phyloP scores from a whole-genome alignment of 1,139 yeast species.

The Kodamaea sp. region DNA sequence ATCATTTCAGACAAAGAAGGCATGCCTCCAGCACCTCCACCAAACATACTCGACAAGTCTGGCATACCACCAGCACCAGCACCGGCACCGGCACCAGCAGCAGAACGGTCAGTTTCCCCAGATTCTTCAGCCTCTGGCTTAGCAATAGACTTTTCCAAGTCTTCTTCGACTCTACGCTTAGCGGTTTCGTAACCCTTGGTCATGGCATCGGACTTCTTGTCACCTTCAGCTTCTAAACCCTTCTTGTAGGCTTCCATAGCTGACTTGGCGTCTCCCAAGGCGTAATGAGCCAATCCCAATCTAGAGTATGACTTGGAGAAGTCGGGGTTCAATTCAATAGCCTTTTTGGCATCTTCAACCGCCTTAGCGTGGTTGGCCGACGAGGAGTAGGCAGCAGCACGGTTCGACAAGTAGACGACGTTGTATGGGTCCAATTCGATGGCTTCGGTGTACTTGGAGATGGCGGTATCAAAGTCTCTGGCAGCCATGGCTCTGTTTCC shows the following conservation, averaged over 20 bases:
- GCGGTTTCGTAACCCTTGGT: conserved; percentile 92
- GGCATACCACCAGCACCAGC: conserved; percentile 74
- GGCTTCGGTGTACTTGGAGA: conserved; percentile 80
- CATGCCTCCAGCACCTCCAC: conserved; percentile 67
- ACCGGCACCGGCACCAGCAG: conserved; percentile 41
- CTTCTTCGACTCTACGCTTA: conserved; percentile 78
- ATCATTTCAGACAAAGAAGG: conserved; percentile 59
- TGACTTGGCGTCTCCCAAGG: conserved; percentile 85
- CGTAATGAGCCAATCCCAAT: conserved; percentile 89
- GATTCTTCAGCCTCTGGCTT: conserved; percentile 26
- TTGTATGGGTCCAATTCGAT: conserved; percentile 65
- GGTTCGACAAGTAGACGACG: conserved; percentile 80
- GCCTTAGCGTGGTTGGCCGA: conserved; percentile 74
- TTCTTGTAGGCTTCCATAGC: conserved; percentile 87
- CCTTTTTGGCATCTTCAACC: conserved; percentile 76
- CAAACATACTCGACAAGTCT: conserved; percentile 65
- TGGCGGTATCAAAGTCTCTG: conserved; percentile 68
- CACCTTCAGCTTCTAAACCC: conserved; percentile 88
- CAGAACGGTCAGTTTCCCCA: conserved; percentile 22
- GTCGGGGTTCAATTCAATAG: conserved; percentile 72
- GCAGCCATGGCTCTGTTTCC: conserved; percentile 94
- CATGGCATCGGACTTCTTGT: conserved; percentile 84
- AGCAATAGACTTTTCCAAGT: conserved; percentile 50
- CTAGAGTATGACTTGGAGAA: conserved; percentile 95
- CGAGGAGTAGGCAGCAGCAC: conserved; percentile 97